Base-by-base conservation (phyloP, 1,139 yeast species). In the Taphrina pruni region DNA sequence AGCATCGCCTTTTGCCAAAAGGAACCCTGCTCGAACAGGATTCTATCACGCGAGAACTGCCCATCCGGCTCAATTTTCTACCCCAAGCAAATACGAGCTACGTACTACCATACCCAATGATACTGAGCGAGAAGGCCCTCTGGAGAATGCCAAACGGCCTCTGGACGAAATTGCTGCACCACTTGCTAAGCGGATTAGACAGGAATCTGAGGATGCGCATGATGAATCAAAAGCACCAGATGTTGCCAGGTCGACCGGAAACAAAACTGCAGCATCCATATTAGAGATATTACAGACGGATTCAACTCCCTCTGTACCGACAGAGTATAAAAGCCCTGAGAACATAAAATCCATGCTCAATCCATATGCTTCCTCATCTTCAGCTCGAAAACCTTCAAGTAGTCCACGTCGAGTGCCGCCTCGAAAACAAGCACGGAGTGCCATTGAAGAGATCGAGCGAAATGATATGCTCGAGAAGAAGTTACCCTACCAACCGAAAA, bases 101-200 rank as follows among this genome's bases (percentile, higher is more conserved):
- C 9, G 43, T 7, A 17, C 54, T 8, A 54, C 66, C 14, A 45
- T 52, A 43, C 43, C 55, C 48, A 14, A 11, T 8, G 8, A 14
- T 41, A 39, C 6, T 39, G 56, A 55, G 38, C 14, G 26, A 7
- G 51, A 50, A 43, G 38, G 20, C 20, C 45, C 38, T n/a, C 32
- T 36, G 46, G 69, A 39, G 6, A 35, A 7, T 12, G 50, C 48
- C 48, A 66, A 66, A 35, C 60, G 69, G 8, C 54, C 48, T 7
- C 60, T 66, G 6, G 69, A 66, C n/a, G 69, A 66, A 21, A 21
- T 60, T 12, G 50, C 32, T 14, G 69, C 61, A 12, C 69, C 69
- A 26, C 35, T 43, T 35, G 61, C 69, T 14, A 66, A 66, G 61
- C 52, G 69, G 2, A 17, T 52, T 9, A 65, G 50, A n/a, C 21